phyloP scores from a whole-genome alignment of 306 rosid genomes.

The Comarum palustre region DNA sequence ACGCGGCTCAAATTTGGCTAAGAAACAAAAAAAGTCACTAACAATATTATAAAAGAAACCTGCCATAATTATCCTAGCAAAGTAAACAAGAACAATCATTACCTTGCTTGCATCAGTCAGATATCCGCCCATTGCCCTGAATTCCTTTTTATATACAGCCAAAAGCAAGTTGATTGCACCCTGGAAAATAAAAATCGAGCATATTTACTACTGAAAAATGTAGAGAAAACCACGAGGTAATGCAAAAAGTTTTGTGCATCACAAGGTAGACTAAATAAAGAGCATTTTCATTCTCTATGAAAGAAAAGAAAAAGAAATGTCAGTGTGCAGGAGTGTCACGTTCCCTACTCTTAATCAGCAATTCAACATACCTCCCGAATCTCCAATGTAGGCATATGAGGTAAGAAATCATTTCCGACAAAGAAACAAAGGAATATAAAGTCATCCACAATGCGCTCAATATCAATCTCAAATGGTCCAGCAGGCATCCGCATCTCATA shows the following conservation, averaged over 20 bases:
- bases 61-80: background rate
- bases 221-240: background rate
- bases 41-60: background rate
- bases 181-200: slow-evolving; percentile 35
- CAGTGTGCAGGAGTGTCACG: background rate
- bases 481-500: slow-evolving; percentile 74
- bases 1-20: slow-evolving; percentile 79
- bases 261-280: background rate
- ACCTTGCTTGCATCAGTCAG: slow-evolving; percentile 88
- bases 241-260: background rate
- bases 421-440: slow-evolving; percentile 93
- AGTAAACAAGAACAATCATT: slow-evolving; percentile 1
- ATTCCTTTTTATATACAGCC: slow-evolving; percentile 90
- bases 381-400: slow-evolving; percentile 97
- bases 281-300: background rate
- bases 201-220: background rate
- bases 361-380: slow-evolving; percentile 75
- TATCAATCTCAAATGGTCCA: slow-evolving; percentile 62
- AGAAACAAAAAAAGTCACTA: slow-evolving; percentile 5
- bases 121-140: slow-evolving; percentile 71
- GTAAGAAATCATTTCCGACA: slow-evolving; percentile 96
- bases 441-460: slow-evolving; percentile 89
- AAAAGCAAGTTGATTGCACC: slow-evolving; percentile 92
- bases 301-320: background rate
- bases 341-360: background rate